Conservation (phyloP, 768 basidiomycete genomes). For the Tubosaeta brunneosetosa region DNA sequence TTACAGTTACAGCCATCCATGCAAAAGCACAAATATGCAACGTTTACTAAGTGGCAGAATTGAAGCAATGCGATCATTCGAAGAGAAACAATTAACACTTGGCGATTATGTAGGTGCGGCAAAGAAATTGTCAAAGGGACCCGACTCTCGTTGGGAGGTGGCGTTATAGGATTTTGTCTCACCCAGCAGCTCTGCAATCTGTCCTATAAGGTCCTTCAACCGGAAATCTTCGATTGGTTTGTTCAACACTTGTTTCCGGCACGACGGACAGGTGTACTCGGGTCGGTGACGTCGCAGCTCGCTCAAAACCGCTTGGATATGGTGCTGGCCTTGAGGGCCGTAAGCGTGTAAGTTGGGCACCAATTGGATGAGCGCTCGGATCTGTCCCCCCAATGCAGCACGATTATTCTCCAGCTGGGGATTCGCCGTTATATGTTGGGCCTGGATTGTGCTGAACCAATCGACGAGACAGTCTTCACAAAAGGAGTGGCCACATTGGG, state of each 20-base stretch:
- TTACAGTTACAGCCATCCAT: not conserved
- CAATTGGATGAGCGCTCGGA: conserved; percentile 18
- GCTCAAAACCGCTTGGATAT: conserved; percentile 17
- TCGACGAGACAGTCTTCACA: conserved; percentile 59
- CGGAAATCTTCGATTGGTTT: conserved; percentile 59
- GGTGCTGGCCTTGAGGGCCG: conserved; percentile 11
- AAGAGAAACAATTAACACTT: not conserved
- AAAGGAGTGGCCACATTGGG: conserved; percentile 67
- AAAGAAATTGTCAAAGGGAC: conserved; percentile 50
- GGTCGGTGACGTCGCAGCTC: conserved; percentile 36
- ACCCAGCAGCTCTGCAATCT: conserved; percentile 45
- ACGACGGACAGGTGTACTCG: conserved; percentile 64
- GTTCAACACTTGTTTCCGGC: conserved; percentile 45
- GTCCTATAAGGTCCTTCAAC: conserved; percentile 52
- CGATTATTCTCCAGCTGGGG: conserved; percentile 41
- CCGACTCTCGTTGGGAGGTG: not conserved
- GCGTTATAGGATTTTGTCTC: conserved; percentile 38
- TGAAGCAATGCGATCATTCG: too few relatives aligned
- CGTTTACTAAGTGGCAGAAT: not conserved
- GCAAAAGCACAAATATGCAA: not conserved
- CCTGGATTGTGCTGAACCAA: conserved; percentile 46
- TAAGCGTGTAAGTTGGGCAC: conserved; percentile 20
- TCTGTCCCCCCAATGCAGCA: conserved; percentile 11
- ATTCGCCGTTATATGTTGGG: conserved; percentile 43
- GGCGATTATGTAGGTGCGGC: conserved; percentile 4